Percentiles rank a stretch among this genome's conserved stretches.
Evolutionary conservation across 257 asterid genomes (phyloP).

Genomic region (Capsicum baccatum): DNA sequence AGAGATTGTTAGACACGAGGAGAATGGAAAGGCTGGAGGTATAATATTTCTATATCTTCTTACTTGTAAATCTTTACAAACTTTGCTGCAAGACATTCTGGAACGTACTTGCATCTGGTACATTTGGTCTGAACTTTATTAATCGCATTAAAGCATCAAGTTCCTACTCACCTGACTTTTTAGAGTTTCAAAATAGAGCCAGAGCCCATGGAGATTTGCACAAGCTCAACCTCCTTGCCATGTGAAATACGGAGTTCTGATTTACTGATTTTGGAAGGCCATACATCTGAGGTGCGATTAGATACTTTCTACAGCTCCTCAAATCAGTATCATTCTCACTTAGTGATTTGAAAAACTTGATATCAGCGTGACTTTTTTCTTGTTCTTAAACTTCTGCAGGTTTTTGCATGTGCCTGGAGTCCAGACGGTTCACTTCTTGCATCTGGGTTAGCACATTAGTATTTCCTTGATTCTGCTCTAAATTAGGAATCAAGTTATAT

Average conservation of each 20-base stretch:
- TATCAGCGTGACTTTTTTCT: slow-evolving; percentile 4
- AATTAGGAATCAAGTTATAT: slow-evolving; percentile 1
- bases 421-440: slow-evolving; percentile 95
- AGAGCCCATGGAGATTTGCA: slow-evolving; percentile 90
- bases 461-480: slow-evolving; percentile 10
- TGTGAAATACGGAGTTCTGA: slow-evolving; percentile 73
- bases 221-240: slow-evolving; percentile 59
- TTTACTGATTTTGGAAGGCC: slow-evolving; percentile 86
- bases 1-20: slow-evolving; percentile 52
- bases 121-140: slow-evolving; percentile 20
- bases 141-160: not conserved
- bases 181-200: slow-evolving; percentile 56
- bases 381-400: slow-evolving; percentile 56
- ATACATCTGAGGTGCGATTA: slow-evolving; percentile 86
- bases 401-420: slow-evolving; percentile 99
- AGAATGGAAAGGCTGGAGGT: slow-evolving; percentile 76
- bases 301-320: slow-evolving; percentile 2
- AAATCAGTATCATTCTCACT: not conserved
- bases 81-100: slow-evolving; percentile 14
- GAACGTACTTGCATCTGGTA: slow-evolving; percentile 25
- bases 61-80: not conserved
- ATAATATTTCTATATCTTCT: slow-evolving; percentile 27
- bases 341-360: not conserved
- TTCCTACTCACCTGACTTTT: slow-evolving; percentile 34
- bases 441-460: slow-evolving; percentile 73